These are phyloP conservation scores for Hirsutella thompsonii DNA, from an alignment of 2,329 filamentous ascomycete genomes.

Conservation along the genomic window DNA sequence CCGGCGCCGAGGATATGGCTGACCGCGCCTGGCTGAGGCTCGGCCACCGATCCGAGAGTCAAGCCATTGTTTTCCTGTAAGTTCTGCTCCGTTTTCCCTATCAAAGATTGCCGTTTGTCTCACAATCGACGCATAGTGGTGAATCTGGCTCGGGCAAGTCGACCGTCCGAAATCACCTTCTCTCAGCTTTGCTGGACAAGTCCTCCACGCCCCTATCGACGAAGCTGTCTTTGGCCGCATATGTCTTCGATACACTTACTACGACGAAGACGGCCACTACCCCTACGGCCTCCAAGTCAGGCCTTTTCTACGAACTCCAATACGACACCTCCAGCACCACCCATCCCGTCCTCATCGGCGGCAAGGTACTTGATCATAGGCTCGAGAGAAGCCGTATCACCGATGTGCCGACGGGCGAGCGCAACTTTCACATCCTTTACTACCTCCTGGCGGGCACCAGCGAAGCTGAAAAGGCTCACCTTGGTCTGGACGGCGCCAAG, in stretches of 20 bases:
- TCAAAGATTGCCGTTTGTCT: slow-evolving; percentile 12
- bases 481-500: slow-evolving; percentile 53
- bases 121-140: slow-evolving; percentile 44
- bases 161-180: slow-evolving; percentile 77
- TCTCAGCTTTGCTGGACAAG: slow-evolving; percentile 76
- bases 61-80: slow-evolving; percentile 86
- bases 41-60: slow-evolving; percentile 82
- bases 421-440: slow-evolving; percentile 93
- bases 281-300: slow-evolving; percentile 88
- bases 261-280: slow-evolving; percentile 96
- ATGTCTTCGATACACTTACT: slow-evolving; percentile 90
- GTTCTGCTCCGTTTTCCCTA: slow-evolving; percentile 15
- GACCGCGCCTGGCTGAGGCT: slow-evolving; percentile 74
- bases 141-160: slow-evolving; percentile 96
- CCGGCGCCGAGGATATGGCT: slow-evolving; percentile 84
- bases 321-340: slow-evolving; percentile 83
- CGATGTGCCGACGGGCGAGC: slow-evolving; percentile 85
- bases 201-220: slow-evolving; percentile 86
- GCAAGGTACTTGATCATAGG: slow-evolving; percentile 86
- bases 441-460: slow-evolving; percentile 91
- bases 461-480: slow-evolving; percentile 74
- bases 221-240: slow-evolving; percentile 86
- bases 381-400: slow-evolving; percentile 86
- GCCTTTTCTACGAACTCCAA: slow-evolving; percentile 90
- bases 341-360: slow-evolving; percentile 80